Evolutionary conservation across 176 grass and related monocot genomes (phyloP).

Genomic region (Hordeum marinum): DNA sequence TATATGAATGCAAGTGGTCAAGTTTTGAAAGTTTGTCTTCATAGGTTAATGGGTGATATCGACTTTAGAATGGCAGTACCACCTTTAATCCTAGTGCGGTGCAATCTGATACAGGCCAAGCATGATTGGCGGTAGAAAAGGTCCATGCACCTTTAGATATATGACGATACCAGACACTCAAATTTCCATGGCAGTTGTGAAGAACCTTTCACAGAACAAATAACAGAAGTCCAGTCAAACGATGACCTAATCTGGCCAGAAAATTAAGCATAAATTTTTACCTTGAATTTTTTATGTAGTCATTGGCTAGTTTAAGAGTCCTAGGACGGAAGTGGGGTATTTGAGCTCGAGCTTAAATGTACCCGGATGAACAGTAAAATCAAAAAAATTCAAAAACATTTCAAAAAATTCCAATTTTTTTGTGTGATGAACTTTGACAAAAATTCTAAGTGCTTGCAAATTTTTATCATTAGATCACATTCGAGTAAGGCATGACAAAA

Average conservation of each 20-base stretch:
- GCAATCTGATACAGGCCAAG: constrained; percentile 93
- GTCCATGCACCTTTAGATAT: constrained; percentile 98
- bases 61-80: background rate
- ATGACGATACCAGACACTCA: constrained; percentile 78
- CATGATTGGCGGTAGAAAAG: constrained; percentile 75
- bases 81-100: constrained; percentile 86
- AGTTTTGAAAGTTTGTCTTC: background rate
- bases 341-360: too few species aligned
- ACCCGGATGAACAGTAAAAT: too few species aligned
- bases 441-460: too few species aligned
- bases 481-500: too few species aligned
- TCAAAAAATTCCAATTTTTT: too few species aligned
- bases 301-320: constrained; percentile 60
- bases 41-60: background rate
- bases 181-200: constrained; percentile 59
- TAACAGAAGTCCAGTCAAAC: background rate
- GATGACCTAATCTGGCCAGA: background rate
- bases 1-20: background rate
- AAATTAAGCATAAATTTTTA: background rate
- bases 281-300: constrained; percentile 65
- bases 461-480: too few species aligned
- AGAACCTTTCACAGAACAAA: constrained; percentile 48
- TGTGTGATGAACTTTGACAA: too few species aligned
- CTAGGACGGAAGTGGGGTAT: too few species aligned
- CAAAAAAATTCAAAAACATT: too few species aligned